Conservation (phyloP, 108 stramenopile species). For the Hondaea fermentalgiana region DNA sequence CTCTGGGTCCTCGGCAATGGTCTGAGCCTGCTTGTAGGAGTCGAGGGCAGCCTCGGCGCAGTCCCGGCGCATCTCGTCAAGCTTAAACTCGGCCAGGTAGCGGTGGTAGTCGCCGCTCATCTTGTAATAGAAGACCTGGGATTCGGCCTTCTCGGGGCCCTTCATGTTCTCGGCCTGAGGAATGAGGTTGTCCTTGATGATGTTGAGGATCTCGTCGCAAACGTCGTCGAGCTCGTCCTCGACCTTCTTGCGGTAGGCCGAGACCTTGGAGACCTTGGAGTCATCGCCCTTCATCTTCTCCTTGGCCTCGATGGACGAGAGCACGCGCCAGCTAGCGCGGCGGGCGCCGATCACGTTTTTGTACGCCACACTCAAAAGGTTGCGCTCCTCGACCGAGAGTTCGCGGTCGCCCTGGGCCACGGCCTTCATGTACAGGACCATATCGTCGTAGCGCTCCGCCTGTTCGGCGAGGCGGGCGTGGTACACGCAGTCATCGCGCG, state of each 20-base stretch:
- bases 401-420: constrained; percentile 92
- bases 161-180: constrained; percentile 93
- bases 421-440: constrained; percentile 88
- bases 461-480: constrained; percentile 99
- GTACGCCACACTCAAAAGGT: constrained; percentile 60
- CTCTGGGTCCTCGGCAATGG: constrained; percentile 63
- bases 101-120: constrained; percentile 99
- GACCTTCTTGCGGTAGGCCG: constrained; percentile 42
- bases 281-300: constrained; percentile 50
- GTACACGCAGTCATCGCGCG: constrained; percentile 16
- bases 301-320: constrained; percentile 98
- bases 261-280: neutral
- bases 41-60: constrained; percentile 85
- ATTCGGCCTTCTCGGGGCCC: constrained; percentile 43
- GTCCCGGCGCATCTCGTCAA: constrained; percentile 72
- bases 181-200: constrained; percentile 94
- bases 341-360: constrained; percentile 97
- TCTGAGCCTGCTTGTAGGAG: constrained; percentile 90
- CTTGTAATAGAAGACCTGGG: constrained; percentile 99
- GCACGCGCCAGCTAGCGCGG: constrained; percentile 98
- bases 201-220: constrained; percentile 93
- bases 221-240: constrained; percentile 88
- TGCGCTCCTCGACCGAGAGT: constrained; percentile 98
- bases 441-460: constrained; percentile 93
- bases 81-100: constrained; percentile 90